Percentiles rank a stretch among this genome's conserved stretches.
Evolutionary conservation across 208 protist genomes (phyloP).

Genomic region (Trypanosoma vivax): DNA sequence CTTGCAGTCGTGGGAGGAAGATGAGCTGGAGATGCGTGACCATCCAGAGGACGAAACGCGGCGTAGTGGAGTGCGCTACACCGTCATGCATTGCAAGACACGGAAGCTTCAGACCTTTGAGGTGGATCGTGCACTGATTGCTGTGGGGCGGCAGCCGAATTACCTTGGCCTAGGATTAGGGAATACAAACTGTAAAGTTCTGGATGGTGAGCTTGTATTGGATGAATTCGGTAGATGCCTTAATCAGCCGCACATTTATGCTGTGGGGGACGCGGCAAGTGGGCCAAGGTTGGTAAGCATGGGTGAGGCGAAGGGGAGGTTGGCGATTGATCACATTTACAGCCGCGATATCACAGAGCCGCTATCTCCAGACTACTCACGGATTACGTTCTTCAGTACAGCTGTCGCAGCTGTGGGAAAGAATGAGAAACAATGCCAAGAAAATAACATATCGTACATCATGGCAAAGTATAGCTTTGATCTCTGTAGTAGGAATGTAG

Average conservation of each 20-base stretch:
- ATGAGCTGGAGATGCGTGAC: slow-evolving; percentile 14
- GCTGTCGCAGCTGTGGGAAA: slow-evolving; percentile 55
- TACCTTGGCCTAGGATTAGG: slow-evolving; percentile 55
- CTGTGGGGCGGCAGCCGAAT: slow-evolving; percentile 55
- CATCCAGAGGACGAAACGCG: slow-evolving; percentile 12
- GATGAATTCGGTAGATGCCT: slow-evolving; percentile 45
- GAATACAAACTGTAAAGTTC: slow-evolving; percentile 36
- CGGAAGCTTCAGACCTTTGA: slow-evolving; percentile 44
- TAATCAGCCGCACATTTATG: slow-evolving; percentile 42
- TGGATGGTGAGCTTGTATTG: slow-evolving; percentile 35
- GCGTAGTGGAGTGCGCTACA: slow-evolving; percentile 63
- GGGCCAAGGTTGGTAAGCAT: slow-evolving; percentile 50
- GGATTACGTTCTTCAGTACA: slow-evolving; percentile 42
- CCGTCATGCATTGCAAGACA: slow-evolving; percentile 52
- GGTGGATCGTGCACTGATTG: slow-evolving; percentile 68
- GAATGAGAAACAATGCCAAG: slow-evolving; percentile 59
- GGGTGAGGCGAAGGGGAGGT: slow-evolving; percentile 47
- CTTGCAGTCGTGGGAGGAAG: slow-evolving; percentile 56
- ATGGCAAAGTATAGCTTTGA: slow-evolving; percentile 50
- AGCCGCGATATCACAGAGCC: slow-evolving; percentile 16
- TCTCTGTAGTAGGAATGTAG: slow-evolving; percentile 62
- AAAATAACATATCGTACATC: slow-evolving; percentile 56
- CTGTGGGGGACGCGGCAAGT: slow-evolving; percentile 55
- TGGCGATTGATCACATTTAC: slow-evolving; percentile 72
- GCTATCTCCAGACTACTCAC: slow-evolving; percentile 24